Percentiles rank a stretch among this genome's conserved stretches.
Conservation (phyloP, 257 asterid species). For the Parsonsia alboflavescens region DNA sequence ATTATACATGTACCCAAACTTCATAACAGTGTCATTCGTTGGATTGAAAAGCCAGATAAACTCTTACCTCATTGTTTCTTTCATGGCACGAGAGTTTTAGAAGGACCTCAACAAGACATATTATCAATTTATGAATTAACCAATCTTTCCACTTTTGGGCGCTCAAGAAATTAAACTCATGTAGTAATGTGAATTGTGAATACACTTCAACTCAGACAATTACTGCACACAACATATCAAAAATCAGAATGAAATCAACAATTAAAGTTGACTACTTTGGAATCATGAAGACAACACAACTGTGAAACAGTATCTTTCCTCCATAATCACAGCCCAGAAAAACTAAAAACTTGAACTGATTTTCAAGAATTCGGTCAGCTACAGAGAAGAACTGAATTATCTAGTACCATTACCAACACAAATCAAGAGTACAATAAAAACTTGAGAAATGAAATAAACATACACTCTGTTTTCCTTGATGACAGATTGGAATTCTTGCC, state of each 20-base stretch:
- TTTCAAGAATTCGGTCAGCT: not conserved
- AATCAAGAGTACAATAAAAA: not conserved
- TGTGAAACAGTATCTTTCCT: not conserved
- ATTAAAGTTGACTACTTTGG: not conserved
- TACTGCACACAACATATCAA: not conserved
- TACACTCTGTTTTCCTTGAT: not conserved
- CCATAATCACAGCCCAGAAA: not conserved
- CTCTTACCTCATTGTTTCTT: not conserved
- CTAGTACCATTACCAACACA: not conserved
- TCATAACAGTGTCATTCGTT: not conserved
- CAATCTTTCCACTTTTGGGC: not conserved
- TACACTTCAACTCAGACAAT: not conserved
- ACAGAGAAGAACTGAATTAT: too few relatives aligned
- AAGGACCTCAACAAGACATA: too few relatives aligned
- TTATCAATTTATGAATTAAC: too few relatives aligned
- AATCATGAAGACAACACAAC: not conserved
- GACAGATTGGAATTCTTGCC: not conserved
- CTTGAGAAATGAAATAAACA: not conserved
- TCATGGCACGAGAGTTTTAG: too few relatives aligned
- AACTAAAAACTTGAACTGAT: not conserved
- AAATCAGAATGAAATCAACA: not conserved
- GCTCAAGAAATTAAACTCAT: not conserved
- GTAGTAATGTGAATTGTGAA: not conserved
- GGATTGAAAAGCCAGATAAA: not conserved
- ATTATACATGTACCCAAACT: constrained; percentile 2